phyloP scores from a whole-genome alignment of 1,284 basidiomycete genomes.

The Cutaneotrichosporon sp. region DNA sequence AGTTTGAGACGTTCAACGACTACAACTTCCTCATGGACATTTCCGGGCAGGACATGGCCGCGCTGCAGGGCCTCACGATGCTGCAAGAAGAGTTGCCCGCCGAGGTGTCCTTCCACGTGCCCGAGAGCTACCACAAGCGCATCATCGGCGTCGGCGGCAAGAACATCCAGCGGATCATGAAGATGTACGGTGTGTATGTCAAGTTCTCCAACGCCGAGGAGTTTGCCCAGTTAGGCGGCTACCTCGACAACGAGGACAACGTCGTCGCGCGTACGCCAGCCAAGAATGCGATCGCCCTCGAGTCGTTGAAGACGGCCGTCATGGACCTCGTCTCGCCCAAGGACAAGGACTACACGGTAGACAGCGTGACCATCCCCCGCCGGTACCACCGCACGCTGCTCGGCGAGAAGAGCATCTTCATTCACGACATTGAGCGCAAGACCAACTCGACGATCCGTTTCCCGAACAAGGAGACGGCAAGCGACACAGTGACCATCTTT shows the following conservation, averaged over 20 bases:
- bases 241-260: conserved; percentile 98
- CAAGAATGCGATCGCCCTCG: conserved; percentile 94
- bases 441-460: conserved; percentile 93
- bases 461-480: conserved; percentile 92
- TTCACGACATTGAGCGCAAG: conserved; percentile 94
- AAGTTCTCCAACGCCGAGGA: conserved; percentile 99
- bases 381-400: conserved; percentile 92
- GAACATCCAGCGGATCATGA: conserved; percentile 99
- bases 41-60: conserved; percentile 75
- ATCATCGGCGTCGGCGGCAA: conserved; percentile 98
- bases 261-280: conserved; percentile 96
- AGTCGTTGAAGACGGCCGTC: conserved; percentile 92
- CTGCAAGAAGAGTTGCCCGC: conserved; percentile 96
- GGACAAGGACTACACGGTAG: conserved; percentile 68
- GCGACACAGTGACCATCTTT: conserved; percentile 77
- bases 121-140: conserved; percentile 97
- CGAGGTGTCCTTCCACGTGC: conserved; percentile 99
- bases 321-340: conserved; percentile 98
- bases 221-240: conserved; percentile 90
- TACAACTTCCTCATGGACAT: conserved; percentile 98
- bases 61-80: conserved; percentile 83
- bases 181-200: conserved; percentile 98
- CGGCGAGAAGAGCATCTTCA: conserved; percentile 95
- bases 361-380: conserved; percentile 88
- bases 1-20: conserved; percentile 97